A percentile compares a stretch with the other conserved stretches of the same genome.
Evolutionary conservation across 257 asterid genomes (phyloP).

Genomic region (Sherardia arvensis): DNA sequence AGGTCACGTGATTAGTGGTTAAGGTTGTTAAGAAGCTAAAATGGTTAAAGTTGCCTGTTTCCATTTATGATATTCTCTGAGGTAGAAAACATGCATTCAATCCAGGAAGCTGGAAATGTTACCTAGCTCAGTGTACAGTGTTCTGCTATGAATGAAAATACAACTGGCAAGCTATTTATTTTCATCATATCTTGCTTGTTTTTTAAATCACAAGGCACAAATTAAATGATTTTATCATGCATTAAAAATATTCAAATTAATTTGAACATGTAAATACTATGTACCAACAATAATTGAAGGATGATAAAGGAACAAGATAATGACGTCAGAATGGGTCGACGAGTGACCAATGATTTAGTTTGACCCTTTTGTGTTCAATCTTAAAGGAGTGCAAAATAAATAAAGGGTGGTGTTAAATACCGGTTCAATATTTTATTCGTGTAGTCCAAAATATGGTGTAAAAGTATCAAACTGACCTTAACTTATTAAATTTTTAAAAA

Average conservation of each 20-base stretch:
- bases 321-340: no score
- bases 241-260: no score
- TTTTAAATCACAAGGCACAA: not conserved
- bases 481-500: no score
- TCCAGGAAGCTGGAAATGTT: conserved; percentile 12
- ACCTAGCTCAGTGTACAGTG: conserved; percentile 13
- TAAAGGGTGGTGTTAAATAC: no score
- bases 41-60: not conserved
- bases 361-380: no score
- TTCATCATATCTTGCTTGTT: not conserved
- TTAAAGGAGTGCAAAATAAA: no score
- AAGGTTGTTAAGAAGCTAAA: conserved; percentile 3
- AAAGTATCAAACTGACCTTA: no score
- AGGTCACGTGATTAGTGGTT: not conserved
- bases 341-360: not conserved
- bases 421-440: no score
- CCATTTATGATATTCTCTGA: not conserved
- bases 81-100: not conserved
- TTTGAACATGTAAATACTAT: no score
- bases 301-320: not conserved
- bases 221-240: not conserved
- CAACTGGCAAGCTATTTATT: not conserved
- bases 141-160: not conserved
- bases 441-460: no score
- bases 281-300: not conserved